Evolutionary conservation across 305 asterid species (phyloP).

Genomic region (Solanum aculeatissimum): DNA sequence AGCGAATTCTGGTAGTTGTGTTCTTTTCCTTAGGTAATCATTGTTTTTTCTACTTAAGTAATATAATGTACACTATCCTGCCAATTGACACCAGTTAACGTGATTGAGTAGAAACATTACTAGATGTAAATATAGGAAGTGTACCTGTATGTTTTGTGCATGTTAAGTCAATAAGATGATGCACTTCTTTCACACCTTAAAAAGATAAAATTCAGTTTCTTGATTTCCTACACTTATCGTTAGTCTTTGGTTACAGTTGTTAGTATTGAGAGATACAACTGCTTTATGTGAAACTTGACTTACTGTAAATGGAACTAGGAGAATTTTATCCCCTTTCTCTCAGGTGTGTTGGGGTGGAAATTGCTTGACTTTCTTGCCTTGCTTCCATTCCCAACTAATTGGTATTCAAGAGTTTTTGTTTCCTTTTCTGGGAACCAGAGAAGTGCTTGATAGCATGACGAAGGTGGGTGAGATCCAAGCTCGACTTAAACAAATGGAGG

Average conservation of each 20-base stretch:
- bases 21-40: neutral
- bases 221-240: neutral
- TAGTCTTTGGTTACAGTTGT: neutral
- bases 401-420: slow-evolving; percentile 7
- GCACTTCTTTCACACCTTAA: neutral
- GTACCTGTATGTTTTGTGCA: neutral
- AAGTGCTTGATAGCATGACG: slow-evolving; percentile 70
- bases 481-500: slow-evolving; percentile 53
- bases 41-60: neutral
- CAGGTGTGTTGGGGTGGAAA: neutral
- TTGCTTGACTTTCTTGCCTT: neutral
- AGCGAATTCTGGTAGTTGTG: neutral
- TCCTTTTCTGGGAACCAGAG: slow-evolving; percentile 35
- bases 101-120: neutral
- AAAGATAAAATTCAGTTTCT: neutral
- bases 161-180: neutral
- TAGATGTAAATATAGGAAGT: neutral
- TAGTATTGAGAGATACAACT: neutral
- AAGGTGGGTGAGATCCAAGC: slow-evolving; percentile 60
- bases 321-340: neutral
- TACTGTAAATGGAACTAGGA: neutral
- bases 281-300: neutral
- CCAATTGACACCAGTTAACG: neutral
- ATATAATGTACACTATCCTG: neutral
- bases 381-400: slow-evolving; percentile 3